Percentiles rank a stretch among this genome's conserved stretches.
Conservation (phyloP, 768 basidiomycete genomes). For the Russula ochroleuca region DNA sequence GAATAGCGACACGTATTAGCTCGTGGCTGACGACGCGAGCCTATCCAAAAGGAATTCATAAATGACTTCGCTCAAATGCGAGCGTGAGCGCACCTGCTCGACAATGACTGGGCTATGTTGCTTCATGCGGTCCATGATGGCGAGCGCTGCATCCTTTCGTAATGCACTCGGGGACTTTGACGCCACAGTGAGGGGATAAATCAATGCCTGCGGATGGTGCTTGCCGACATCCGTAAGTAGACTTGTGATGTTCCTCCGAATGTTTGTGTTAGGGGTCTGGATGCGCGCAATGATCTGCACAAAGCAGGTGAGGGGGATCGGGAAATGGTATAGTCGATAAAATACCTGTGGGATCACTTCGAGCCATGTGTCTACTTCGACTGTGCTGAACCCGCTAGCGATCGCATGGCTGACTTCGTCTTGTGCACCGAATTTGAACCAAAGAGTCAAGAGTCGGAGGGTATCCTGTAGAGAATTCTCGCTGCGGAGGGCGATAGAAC, state of each 20-base stretch:
- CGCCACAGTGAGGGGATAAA: conserved; percentile 93
- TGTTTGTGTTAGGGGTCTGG: conserved; percentile 85
- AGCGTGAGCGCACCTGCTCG: conserved; percentile 58
- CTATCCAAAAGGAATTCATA: conserved; percentile 36
- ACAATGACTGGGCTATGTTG: conserved; percentile 88
- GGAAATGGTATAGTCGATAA: background rate
- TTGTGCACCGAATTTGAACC: conserved; percentile 96
- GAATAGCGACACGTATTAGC: conserved; percentile 92
- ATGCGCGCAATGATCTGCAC: conserved; percentile 93
- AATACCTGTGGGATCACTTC: conserved; percentile 95
- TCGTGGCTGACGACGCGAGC: conserved; percentile 88
- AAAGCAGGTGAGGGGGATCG: conserved; percentile 3
- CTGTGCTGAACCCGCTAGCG: conserved; percentile 76
- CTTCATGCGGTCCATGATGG: conserved; percentile 88
- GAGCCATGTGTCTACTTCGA: conserved; percentile 97
- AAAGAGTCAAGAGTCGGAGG: conserved; percentile 84
- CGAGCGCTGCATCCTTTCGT: conserved; percentile 75
- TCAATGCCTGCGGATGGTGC: conserved; percentile 94
- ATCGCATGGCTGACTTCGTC: conserved; percentile 89
- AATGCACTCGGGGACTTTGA: conserved; percentile 87
- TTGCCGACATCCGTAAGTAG: conserved; percentile 90
- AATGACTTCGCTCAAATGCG: background rate
- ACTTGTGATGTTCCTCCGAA: conserved; percentile 83
- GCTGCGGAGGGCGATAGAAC: conserved; percentile 84
- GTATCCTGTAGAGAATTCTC: conserved; percentile 94